Evolutionary conservation across 2,329 filamentous ascomycete species (phyloP).

Genomic region (Apiospora sp.): DNA sequence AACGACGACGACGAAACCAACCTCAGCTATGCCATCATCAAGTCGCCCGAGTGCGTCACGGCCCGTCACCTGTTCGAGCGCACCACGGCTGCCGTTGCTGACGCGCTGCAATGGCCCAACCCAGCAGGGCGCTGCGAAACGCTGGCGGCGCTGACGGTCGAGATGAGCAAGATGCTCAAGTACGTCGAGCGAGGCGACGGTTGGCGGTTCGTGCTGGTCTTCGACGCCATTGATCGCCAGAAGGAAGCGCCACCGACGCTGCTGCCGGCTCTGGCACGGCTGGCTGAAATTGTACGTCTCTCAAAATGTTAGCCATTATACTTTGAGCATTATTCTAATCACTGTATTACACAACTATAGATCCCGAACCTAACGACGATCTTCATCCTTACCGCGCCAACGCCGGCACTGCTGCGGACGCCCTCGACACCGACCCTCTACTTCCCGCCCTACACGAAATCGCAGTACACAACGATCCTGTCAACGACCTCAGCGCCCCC

Average conservation of each 20-base stretch:
- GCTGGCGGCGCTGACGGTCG: conserved; percentile 76
- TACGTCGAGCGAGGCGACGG: conserved; percentile 41
- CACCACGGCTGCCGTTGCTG: conserved; percentile 66
- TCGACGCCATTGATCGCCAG: conserved; percentile 88
- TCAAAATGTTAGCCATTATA: background rate
- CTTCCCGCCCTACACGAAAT: conserved; percentile 85
- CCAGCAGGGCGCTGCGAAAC: conserved; percentile 77
- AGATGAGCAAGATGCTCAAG: conserved; percentile 71
- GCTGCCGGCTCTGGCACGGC: conserved; percentile 78
- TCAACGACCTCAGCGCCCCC: conserved; percentile 55
- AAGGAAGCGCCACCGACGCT: conserved; percentile 81
- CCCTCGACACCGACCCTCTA: conserved; percentile 78
- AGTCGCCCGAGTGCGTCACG: conserved; percentile 79
- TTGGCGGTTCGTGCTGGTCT: conserved; percentile 78
- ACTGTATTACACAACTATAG: conserved; percentile 51
- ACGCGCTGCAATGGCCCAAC: conserved; percentile 57
- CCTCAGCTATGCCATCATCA: conserved; percentile 68
- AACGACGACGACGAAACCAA: conserved; percentile 51
- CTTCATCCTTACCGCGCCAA: conserved; percentile 59
- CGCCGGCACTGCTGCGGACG: conserved; percentile 60
- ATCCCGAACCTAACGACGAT: conserved; percentile 80
- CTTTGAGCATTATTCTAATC: conserved; percentile 27
- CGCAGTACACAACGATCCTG: conserved; percentile 81
- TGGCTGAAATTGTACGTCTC: conserved; percentile 78
- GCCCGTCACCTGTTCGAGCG: conserved; percentile 79